Evolutionary conservation across 495 filamentous ascomycete species (phyloP).

Genomic region (Neurospora sp.): DNA sequence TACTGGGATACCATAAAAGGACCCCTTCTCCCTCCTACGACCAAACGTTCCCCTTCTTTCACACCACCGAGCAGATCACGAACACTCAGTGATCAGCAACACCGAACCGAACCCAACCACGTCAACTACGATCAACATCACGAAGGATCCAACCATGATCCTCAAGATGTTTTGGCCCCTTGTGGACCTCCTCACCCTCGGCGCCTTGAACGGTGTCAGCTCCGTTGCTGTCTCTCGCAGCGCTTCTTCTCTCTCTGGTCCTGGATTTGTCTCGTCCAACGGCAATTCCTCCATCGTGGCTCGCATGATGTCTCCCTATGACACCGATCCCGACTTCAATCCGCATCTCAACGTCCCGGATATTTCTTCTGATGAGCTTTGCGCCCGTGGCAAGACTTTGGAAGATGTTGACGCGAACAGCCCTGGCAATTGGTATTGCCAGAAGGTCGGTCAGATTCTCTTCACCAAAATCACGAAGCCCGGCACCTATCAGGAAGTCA

Average conservation of each 20-base stretch:
- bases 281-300: neutral
- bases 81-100: neutral
- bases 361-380: neutral
- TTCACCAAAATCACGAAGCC: slow-evolving; percentile 48
- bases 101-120: neutral
- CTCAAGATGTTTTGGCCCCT: neutral
- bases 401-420: no score
- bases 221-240: neutral
- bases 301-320: neutral
- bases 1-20: neutral
- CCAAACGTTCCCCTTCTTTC: neutral
- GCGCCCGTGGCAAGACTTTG: neutral
- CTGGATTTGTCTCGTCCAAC: neutral
- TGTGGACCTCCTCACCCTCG: neutral
- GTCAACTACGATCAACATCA: neutral
- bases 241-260: neutral
- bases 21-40: neutral
- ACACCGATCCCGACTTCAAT: neutral
- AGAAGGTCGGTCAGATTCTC: slow-evolving; percentile 44
- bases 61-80: neutral
- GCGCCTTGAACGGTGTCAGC: neutral
- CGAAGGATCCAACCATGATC: neutral
- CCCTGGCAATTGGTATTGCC: slow-evolving; percentile 44
- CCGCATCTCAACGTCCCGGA: neutral
- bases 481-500: slow-evolving; percentile 49